These are phyloP conservation scores for Blastocrithidia nonstop DNA, from an alignment of 208 protist species.

Conservation along the genomic window DNA sequence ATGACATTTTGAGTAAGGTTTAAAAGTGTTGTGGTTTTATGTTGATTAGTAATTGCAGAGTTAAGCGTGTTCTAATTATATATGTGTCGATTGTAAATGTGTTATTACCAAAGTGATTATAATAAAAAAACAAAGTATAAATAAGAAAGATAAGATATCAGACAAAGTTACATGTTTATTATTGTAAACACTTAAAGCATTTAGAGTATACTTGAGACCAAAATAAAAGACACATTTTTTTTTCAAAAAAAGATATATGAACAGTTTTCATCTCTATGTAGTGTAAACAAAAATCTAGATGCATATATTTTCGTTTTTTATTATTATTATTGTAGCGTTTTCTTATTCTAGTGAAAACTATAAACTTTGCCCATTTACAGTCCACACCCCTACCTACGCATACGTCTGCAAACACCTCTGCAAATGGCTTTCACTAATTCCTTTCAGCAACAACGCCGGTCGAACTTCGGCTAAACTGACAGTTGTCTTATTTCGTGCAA, in stretches of 20 bases:
- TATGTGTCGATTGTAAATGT: conserved; percentile 1
- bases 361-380: conserved; percentile 36
- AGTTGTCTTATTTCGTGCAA: conserved; percentile 28
- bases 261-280: not conserved
- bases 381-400: conserved; percentile 66
- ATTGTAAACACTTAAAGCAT: no score
- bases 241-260: conserved; percentile 5
- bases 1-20: conserved; percentile 19
- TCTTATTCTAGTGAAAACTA: conserved; percentile 35
- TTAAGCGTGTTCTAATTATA: not conserved
- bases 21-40: not conserved
- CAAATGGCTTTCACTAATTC: conserved; percentile 58
- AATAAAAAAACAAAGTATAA: not conserved
- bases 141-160: not conserved
- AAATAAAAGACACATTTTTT: not conserved
- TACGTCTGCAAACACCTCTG: conserved; percentile 71
- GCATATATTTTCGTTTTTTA: not conserved
- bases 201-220: no score
- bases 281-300: not conserved
- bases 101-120: not conserved
- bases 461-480: conserved; percentile 57
- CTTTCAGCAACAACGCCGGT: conserved; percentile 65
- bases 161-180: not conserved
- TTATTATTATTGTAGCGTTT: conserved; percentile 1
- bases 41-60: not conserved